Percentiles rank a stretch among this genome's conserved stretches.
Evolutionary conservation across 805 yeast genomes (phyloP).

Genomic region (Zygoascus biomembranicola): DNA sequence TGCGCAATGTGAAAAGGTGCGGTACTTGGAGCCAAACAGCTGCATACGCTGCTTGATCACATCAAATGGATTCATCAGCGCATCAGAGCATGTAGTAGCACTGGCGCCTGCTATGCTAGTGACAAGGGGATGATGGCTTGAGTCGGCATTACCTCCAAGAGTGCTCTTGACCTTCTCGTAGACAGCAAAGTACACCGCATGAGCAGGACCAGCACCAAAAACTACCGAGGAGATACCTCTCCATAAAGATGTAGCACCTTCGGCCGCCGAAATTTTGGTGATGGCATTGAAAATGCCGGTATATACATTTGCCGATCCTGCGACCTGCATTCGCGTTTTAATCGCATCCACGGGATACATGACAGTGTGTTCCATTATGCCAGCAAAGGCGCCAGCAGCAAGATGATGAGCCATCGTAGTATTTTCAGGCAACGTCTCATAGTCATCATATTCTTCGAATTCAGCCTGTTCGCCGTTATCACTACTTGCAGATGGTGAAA

Average conservation of each 20-base stretch:
- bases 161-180: constrained; percentile 72
- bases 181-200: constrained; percentile 92
- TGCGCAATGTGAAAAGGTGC: constrained; percentile 21
- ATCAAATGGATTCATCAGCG: constrained; percentile 96
- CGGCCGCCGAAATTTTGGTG: constrained; percentile 69
- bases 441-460: constrained; percentile 38
- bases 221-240: constrained; percentile 88
- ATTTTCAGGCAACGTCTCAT: constrained; percentile 83
- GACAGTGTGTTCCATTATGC: constrained; percentile 95
- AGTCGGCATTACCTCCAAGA: constrained; percentile 39
- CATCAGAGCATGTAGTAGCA: constrained; percentile 90
- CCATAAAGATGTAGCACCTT: constrained; percentile 87
- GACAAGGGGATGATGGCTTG: constrained; percentile 62
- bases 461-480: neutral
- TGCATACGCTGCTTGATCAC: constrained; percentile 96
- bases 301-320: constrained; percentile 24
- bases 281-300: constrained; percentile 54
- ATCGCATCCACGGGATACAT: constrained; percentile 97
- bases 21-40: constrained; percentile 25
- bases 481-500: neutral
- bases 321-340: constrained; percentile 50
- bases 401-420: constrained; percentile 78
- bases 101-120: constrained; percentile 85
- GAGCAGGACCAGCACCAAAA: constrained; percentile 99
- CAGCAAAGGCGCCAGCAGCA: constrained; percentile 96